Evolutionary conservation across 495 filamentous ascomycete species (phyloP).

Genomic region (Penicillium cosmopolitanum): DNA sequence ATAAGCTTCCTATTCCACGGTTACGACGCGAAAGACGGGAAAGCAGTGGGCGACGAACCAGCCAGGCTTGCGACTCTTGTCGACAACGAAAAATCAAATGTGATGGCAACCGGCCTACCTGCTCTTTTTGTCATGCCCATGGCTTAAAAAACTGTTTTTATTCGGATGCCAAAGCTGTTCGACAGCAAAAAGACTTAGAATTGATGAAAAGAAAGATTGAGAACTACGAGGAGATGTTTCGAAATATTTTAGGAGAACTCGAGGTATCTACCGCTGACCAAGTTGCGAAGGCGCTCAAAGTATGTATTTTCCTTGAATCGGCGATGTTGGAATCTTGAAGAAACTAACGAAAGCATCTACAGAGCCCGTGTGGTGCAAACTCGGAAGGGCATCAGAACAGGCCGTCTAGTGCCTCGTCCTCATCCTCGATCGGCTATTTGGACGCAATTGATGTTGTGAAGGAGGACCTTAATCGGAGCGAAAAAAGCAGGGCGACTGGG

Average conservation of each 20-base stretch:
- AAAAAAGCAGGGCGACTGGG: slow-evolving; percentile 47
- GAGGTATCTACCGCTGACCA: neutral
- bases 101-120: slow-evolving; percentile 56
- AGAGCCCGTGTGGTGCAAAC: neutral
- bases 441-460: slow-evolving; percentile 55
- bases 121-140: slow-evolving; percentile 56
- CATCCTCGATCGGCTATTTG: slow-evolving; percentile 53
- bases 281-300: neutral
- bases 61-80: slow-evolving; percentile 69
- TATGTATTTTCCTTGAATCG: slow-evolving; percentile 2
- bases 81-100: slow-evolving; percentile 66
- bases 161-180: slow-evolving; percentile 22
- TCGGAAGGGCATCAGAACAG: neutral
- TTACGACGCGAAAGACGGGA: neutral
- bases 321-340: neutral
- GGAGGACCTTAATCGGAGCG: slow-evolving; percentile 54
- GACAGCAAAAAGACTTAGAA: slow-evolving; percentile 1
- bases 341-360: neutral
- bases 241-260: neutral
- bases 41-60: neutral
- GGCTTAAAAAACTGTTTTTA: slow-evolving; percentile 45
- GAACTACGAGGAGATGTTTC: neutral
- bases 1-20: neutral
- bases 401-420: slow-evolving; percentile 30
- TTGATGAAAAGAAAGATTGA: slow-evolving; percentile 6